phyloP scores from a whole-genome alignment of 1,139 yeast genomes.

The Sugiyamaella paludigena region DNA sequence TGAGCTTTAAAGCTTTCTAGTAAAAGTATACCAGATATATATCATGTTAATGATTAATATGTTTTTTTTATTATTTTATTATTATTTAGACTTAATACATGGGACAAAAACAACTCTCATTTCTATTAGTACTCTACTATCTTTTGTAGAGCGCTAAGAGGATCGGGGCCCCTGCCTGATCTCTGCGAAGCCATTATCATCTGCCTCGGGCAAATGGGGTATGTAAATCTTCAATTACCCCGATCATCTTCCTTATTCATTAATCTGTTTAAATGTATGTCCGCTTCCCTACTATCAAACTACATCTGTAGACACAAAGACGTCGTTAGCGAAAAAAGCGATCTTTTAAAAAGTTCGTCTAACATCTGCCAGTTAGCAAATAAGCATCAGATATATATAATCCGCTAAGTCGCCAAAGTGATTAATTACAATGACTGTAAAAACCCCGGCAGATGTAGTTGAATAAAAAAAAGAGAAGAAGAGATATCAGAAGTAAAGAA shows the following conservation, averaged over 20 bases:
- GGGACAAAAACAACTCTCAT: too few species aligned
- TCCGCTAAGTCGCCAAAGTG: constrained; percentile 8
- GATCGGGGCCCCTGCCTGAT: too few species aligned
- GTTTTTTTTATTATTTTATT: too few species aligned
- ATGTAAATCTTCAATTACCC: too few species aligned
- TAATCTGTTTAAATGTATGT: constrained; percentile 10
- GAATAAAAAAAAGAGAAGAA: constrained; percentile 5
- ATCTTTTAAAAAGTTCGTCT: constrained; percentile 9
- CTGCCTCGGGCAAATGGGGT: background rate
- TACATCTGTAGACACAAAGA: constrained; percentile 21
- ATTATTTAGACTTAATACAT: too few species aligned
- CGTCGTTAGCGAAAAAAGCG: constrained; percentile 28
- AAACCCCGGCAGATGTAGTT: constrained; percentile 11
- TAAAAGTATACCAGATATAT: background rate
- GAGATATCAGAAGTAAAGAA: background rate
- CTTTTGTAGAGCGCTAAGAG: too few species aligned
- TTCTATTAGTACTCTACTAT: too few species aligned
- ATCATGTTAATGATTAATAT: background rate
- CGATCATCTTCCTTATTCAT: too few species aligned
- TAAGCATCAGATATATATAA: background rate
- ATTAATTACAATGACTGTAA: constrained; percentile 17
- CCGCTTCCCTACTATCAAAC: constrained; percentile 28
- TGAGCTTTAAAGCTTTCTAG: background rate
- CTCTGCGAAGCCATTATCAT: background rate
- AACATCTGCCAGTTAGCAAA: constrained; percentile 3